Percentiles rank a stretch among this genome's conserved stretches.
phyloP scores from a whole-genome alignment of 257 asterid species.

The Solanum chilense region DNA sequence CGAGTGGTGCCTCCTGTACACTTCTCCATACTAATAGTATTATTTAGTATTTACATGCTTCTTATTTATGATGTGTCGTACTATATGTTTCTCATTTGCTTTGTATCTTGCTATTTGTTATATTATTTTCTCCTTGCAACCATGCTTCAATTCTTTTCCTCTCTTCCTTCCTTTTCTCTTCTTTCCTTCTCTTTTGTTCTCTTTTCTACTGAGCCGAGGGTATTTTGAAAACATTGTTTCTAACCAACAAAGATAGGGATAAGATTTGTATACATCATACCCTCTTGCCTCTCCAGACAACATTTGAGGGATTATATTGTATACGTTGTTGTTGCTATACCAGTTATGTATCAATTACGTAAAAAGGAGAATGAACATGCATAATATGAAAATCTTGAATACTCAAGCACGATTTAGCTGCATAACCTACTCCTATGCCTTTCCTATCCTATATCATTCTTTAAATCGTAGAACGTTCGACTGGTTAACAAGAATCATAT shows the following conservation, averaged over 20 bases:
- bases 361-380: not conserved
- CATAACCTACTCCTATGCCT: not conserved
- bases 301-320: not conserved
- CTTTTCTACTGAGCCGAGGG: not conserved
- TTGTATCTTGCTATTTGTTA: not conserved
- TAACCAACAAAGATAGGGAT: not conserved
- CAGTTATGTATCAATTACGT: not conserved
- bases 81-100: not conserved
- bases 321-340: not conserved
- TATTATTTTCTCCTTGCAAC: not conserved
- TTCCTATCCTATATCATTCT: not conserved
- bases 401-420: not conserved
- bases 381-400: not conserved
- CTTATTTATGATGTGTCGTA: not conserved
- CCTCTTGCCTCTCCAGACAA: not conserved
- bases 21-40: not conserved
- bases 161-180: not conserved
- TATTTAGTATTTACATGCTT: not conserved
- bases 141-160: not conserved
- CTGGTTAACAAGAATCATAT: not conserved
- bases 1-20: not conserved
- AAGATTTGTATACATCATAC: not conserved
- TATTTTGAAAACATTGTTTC: not conserved
- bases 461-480: not conserved
- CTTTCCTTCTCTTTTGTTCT: not conserved